Percentiles rank a stretch among this genome's conserved stretches.
phyloP scores from a whole-genome alignment of 306 rosid genomes.

The Lathyrus tuberosus region DNA sequence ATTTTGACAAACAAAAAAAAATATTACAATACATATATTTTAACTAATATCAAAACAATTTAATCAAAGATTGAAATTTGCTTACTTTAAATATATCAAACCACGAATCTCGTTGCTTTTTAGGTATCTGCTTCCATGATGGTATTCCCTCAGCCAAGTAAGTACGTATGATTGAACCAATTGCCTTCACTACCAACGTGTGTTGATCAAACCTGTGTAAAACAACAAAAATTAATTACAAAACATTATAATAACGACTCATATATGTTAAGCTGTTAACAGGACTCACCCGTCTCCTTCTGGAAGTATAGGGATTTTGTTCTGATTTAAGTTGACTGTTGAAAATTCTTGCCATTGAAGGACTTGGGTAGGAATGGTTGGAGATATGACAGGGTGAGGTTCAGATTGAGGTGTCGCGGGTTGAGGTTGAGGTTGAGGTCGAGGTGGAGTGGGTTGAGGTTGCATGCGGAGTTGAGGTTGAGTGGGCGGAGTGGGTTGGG shows the following conservation, averaged over 20 bases:
- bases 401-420: not conserved
- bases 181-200: not conserved
- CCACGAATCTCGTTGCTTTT: slow-evolving; percentile 21
- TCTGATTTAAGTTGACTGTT: not conserved
- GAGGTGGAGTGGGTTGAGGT: not conserved
- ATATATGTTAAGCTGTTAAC: not conserved
- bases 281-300: slow-evolving; percentile 37
- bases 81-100: slow-evolving; percentile 32
- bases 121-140: slow-evolving; percentile 25
- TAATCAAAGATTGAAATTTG: slow-evolving; percentile 3
- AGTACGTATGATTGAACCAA: slow-evolving; percentile 27
- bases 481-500: not conserved
- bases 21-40: not conserved
- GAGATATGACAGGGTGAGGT: no score
- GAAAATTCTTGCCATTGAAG: no score
- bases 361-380: no score
- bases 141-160: slow-evolving; percentile 30
- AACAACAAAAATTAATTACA: not conserved
- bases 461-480: not conserved
- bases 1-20: not conserved
- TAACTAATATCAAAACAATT: not conserved
- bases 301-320: slow-evolving; percentile 21
- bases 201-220: slow-evolving; percentile 36
- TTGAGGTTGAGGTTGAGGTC: not conserved
- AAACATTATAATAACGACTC: not conserved